Evolutionary conservation across 75 land plant genomes (phyloP), one percentile per base, ranked within the genome.

Genomic region (Pinus taeda): DNA sequence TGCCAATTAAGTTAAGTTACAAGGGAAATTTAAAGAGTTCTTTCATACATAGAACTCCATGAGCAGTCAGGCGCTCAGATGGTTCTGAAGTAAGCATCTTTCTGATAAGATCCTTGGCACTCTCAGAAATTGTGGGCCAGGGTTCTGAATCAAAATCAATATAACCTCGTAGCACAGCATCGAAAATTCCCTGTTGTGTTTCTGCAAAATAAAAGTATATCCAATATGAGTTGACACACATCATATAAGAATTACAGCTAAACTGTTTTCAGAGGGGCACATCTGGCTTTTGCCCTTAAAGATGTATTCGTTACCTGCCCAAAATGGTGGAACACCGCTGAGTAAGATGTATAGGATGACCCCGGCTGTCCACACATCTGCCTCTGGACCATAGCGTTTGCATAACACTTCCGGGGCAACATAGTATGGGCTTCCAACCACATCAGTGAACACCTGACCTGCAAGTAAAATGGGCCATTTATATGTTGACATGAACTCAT

Each of bases 281-380:
- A n/a, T 6, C 55, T 18, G 36, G 39, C n/a, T 69, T 42, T 22
- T 39, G 0, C 13, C 53, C 49, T 39, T 42, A 8, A 3, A 69
- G 3, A 8, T 69, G 72, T n/a, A 3, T 69, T n/a, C 14, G 3
- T 69, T 77, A 91, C 94, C 94, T 79, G 97, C 92, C 94, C 95
- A 92, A 76, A 86, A 93, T 62, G 97, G 90, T 30, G 94, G 94
- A 39, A 86, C 88, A 71, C 97, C 97, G 77, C 97, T 90, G 4
- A 94, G 85, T 71, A 94, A 84, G 64, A 94, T 92, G 74, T 92
- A 94, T 3, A 94, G 86, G 73, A 94, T 94, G 30, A 94, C 97
- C n/a, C 96, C 96, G 12, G 93, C 94, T 33, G 91, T 89, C 96
- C 96, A 93, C 36, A 93, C 91, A 83, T 93, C 96, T 71, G 88